Conservation (phyloP, 805 yeast genomes). For the Sungouiozyma ichnusensis region DNA sequence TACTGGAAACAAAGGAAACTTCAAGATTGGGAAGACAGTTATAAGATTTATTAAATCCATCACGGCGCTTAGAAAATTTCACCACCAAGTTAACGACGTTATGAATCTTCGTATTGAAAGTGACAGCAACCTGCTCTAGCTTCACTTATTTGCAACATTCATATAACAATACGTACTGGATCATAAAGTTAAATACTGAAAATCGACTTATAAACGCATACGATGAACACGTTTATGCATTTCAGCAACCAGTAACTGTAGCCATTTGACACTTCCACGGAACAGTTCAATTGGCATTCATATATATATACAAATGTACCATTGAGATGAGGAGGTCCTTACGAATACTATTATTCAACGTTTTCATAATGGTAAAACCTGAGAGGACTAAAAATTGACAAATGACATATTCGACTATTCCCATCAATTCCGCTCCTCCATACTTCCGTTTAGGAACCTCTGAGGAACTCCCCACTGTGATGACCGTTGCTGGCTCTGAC, state of each 20-base stretch:
- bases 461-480: constrained; percentile 31
- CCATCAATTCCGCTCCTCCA: constrained; percentile 25
- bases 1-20: constrained; percentile 68
- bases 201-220: not conserved
- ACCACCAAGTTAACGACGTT: not conserved
- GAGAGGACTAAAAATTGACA: not conserved
- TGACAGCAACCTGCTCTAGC: not conserved
- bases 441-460: constrained; percentile 15
- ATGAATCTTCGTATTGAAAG: not conserved
- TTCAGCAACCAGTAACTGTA: no score
- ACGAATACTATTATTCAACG: no score
- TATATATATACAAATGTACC: no score
- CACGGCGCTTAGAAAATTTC: not conserved
- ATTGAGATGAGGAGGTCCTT: no score
- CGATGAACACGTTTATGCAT: no score
- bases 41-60: constrained; percentile 43
- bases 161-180: not conserved
- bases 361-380: no score
- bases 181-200: not conserved
- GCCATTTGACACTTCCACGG: no score
- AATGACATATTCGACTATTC: constrained; percentile 11
- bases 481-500: constrained; percentile 65
- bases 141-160: not conserved
- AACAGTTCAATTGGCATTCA: no score
- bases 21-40: constrained; percentile 39